Percentiles rank a stretch among this genome's conserved stretches.
Evolutionary conservation across 257 asterid genomes (phyloP).

Genomic region (Solanum pinnatisectum): DNA sequence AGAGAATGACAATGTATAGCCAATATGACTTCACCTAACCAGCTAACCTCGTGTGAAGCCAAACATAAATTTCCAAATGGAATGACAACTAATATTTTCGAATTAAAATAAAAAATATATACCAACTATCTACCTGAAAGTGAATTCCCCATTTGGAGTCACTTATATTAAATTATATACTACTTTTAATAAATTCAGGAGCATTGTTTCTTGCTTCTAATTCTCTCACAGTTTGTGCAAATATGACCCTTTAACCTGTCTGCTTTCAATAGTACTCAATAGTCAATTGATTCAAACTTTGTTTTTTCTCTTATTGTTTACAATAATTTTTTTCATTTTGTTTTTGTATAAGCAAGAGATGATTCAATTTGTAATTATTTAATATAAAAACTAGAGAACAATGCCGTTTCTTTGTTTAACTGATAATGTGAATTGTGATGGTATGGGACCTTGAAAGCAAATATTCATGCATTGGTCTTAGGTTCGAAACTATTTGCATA

Average conservation of each 20-base stretch:
- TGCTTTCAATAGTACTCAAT: background rate
- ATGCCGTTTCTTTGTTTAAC: background rate
- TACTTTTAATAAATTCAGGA: background rate
- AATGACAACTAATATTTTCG: slow-evolving; percentile 12
- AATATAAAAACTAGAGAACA: background rate
- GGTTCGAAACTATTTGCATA: rapidly evolving
- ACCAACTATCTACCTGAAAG: slow-evolving; percentile 8
- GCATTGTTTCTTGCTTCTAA: background rate
- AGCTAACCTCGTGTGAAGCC: slow-evolving; percentile 19
- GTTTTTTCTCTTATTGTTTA: background rate
- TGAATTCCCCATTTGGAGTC: background rate
- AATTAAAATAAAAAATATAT: background rate
- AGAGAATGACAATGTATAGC: background rate
- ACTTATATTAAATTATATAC: background rate
- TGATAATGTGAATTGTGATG: no score
- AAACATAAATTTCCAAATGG: slow-evolving; percentile 6
- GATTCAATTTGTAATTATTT: background rate
- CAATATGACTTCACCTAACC: slow-evolving; percentile 13
- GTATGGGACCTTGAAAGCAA: background rate
- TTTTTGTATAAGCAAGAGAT: background rate
- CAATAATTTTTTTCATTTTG: background rate
- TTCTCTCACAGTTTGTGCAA: background rate
- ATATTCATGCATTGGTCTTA: no score
- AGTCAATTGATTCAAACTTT: background rate
- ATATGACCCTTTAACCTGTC: background rate